These are phyloP conservation scores for Coemansia sp. DNA, from an alignment of 192 early-diverging fungal species.

Conservation along the genomic window DNA sequence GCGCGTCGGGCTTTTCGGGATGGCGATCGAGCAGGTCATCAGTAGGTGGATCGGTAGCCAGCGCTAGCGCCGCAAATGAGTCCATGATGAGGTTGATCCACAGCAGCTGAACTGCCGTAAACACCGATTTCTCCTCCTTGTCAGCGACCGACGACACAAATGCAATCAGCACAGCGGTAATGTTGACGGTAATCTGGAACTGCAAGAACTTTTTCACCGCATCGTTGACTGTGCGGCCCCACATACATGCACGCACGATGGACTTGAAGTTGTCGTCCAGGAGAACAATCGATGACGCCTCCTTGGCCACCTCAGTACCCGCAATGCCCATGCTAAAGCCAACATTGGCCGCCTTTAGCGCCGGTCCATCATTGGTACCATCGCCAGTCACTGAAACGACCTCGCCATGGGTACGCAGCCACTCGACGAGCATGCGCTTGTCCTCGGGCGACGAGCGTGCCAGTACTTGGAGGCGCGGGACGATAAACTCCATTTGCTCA, in stretches of 20 bases:
- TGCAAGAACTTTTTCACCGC: conserved; percentile 98
- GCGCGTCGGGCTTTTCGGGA: conserved; percentile 80
- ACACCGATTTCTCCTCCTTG: conserved; percentile 71
- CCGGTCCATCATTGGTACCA: conserved; percentile 99
- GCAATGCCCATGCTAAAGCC: conserved; percentile 99
- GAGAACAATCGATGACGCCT: conserved; percentile 96
- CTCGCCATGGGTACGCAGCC: conserved; percentile 87
- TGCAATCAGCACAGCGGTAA: conserved; percentile 82
- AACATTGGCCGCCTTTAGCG: conserved; percentile 92
- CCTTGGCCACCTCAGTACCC: conserved; percentile 99
- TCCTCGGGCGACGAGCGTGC: conserved; percentile 94
- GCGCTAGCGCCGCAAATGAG: conserved; percentile 94
- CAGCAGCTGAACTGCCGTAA: conserved; percentile 94
- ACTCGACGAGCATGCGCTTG: conserved; percentile 92
- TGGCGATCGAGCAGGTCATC: conserved; percentile 81
- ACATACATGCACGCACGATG: conserved; percentile 96
- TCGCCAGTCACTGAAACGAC: conserved; percentile 99
- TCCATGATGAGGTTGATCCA: conserved; percentile 99
- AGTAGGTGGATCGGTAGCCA: conserved; percentile 94
- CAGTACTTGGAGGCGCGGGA: conserved; percentile 93
- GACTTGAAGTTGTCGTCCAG: conserved; percentile 99
- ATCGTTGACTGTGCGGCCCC: conserved; percentile 97
- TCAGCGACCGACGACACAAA: conserved; percentile 75
- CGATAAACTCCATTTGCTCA: conserved; percentile 88
- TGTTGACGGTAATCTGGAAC: conserved; percentile 99